Base-by-base conservation (phyloP, 805 yeast species). In the Ascoidea asiatica region DNA sequence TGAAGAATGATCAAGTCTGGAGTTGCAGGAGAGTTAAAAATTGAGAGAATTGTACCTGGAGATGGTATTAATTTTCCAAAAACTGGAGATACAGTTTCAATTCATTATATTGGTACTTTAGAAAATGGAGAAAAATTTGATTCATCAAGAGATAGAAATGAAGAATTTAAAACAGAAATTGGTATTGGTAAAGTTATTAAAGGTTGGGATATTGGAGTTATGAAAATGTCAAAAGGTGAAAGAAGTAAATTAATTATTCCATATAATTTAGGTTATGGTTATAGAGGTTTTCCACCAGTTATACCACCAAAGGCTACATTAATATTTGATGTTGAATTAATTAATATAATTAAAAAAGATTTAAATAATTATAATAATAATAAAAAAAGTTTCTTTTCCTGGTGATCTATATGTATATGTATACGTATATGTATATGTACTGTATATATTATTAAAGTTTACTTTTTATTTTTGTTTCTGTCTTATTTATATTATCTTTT, bases 271-370 rank as follows among this genome's bases (percentile, higher is more conserved):
- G 97, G 92, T 54, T 89, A 89, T 67, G 96, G 96, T 51, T 74
- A 75, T 52, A 79, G 94, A 66, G 97, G 97, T 42, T 87, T 82
- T 79, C 96, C 96, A 54, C 95, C 95, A 54, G 70, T 87, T 60
- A 89, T 89, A 60, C 97, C 97, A 52, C 95, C 96, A 54, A 86
- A 85, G 64, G 94, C 96, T 52, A 88, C 96, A 54, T 75, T 89
- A 65, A 69, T 86, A 56, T 83, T 83, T 54, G 90, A 83, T 54
- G 90, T 83, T 50, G 89, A 83, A 65, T 72, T 83, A 59, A 57
- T 75, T 46, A 70, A 69, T 47, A 72, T 77, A n/a, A n/a, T n/a
- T n/a, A n/a, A n/a, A n/a, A n/a, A n/a, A n/a, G n/a, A n/a, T n/a
- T n/a, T n/a, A n/a, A n/a, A n/a, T n/a, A n/a, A n/a, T n/a, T n/a